phyloP scores from a whole-genome alignment of 2,329 filamentous ascomycete species.

The Cordyceps pruinosa region DNA sequence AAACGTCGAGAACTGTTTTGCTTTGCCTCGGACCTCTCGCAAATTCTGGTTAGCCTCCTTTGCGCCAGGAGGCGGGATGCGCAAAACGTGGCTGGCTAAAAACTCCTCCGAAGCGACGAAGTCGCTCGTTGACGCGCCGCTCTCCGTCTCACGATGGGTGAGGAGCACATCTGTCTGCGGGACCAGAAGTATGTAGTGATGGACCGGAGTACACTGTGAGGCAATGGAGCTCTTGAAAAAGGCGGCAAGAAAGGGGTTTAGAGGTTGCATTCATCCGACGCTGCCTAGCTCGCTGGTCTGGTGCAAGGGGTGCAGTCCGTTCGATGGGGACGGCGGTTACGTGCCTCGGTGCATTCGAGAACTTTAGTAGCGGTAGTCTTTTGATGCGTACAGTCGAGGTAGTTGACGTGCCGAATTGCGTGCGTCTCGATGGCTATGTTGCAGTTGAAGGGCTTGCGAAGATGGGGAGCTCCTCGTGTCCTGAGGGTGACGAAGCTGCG shows the following conservation, averaged over 20 bases:
- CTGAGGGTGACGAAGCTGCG: background rate
- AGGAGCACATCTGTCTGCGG: conserved; percentile 89
- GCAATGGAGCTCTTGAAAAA: conserved; percentile 96
- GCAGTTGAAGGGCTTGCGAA: background rate
- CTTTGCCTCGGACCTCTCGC: conserved; percentile 84
- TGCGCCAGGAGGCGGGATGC: conserved; percentile 57
- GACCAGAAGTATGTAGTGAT: conserved; percentile 90
- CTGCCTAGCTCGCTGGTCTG: conserved; percentile 1
- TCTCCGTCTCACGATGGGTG: conserved; percentile 80
- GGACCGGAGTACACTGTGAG: conserved; percentile 82
- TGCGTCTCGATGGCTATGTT: background rate
- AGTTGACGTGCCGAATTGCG: background rate
- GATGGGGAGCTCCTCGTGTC: background rate
- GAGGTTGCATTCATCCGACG: conserved; percentile 71
- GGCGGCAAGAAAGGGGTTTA: conserved; percentile 97
- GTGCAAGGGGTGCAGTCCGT: conserved; percentile 3
- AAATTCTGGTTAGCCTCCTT: conserved; percentile 57
- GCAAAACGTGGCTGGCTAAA: conserved; percentile 90
- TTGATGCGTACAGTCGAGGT: background rate
- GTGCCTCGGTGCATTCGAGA: background rate
- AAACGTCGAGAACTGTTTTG: conserved; percentile 85
- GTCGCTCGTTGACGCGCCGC: conserved; percentile 68
- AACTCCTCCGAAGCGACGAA: conserved; percentile 89
- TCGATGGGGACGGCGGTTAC: background rate
- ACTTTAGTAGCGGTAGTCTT: background rate